These are phyloP conservation scores for Terana coerulea DNA, from an alignment of 768 basidiomycete genomes.

Conservation along the genomic window DNA sequence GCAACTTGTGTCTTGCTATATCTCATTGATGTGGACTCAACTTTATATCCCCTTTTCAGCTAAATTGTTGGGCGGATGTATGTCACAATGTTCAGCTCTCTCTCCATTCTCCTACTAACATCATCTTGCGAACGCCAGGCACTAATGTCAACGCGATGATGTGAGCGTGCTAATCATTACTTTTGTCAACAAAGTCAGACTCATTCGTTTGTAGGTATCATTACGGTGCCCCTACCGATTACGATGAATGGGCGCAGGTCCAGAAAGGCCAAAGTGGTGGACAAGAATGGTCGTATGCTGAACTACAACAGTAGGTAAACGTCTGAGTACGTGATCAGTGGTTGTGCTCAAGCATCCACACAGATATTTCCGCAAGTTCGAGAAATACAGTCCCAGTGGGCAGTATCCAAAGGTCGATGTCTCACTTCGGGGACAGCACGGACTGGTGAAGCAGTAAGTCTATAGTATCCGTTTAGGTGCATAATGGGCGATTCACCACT, in stretches of 20 bases:
- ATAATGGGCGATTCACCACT: not conserved
- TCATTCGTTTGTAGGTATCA: constrained; percentile 34
- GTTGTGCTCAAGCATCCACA: not conserved
- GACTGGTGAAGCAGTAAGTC: constrained; percentile 45
- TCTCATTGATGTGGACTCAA: not conserved
- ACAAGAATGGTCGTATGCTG: constrained; percentile 54
- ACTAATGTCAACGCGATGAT: constrained; percentile 62
- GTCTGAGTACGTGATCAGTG: not conserved
- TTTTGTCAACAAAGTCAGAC: not conserved
- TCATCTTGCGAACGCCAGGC: constrained; percentile 34
- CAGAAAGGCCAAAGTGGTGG: constrained; percentile 38
- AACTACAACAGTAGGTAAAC: constrained; percentile 45
- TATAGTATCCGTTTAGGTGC: not conserved
- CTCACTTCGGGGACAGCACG: constrained; percentile 42
- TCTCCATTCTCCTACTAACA: not conserved
- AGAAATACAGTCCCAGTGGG: constrained; percentile 49
- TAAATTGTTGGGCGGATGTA: constrained; percentile 72
- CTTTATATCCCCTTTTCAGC: constrained; percentile 4
- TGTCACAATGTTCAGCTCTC: constrained; percentile 20
- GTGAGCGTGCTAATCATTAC: constrained; percentile 20
- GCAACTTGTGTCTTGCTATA: not conserved
- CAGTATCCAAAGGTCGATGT: constrained; percentile 47
- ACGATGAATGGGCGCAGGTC: constrained; percentile 59
- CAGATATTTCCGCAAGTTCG: constrained; percentile 70
- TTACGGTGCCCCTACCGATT: constrained; percentile 63